Percentiles rank a stretch among this genome's conserved stretches.
phyloP scores from a whole-genome alignment of 805 yeast species.

The Yamadazyma ubonensis region DNA sequence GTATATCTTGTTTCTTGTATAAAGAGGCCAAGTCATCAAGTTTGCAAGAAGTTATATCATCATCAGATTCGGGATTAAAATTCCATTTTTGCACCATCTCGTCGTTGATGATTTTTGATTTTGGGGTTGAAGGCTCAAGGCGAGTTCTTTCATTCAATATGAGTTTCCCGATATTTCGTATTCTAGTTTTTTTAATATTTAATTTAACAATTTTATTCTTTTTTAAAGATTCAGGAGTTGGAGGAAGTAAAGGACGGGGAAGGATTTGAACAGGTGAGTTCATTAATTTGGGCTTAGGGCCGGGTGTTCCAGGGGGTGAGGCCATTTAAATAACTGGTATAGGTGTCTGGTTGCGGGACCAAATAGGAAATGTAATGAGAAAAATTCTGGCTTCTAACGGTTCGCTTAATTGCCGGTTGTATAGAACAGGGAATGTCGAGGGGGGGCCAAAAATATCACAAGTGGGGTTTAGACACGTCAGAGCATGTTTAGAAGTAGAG shows the following conservation, averaged over 20 bases:
- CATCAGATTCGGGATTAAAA: conserved; percentile 11
- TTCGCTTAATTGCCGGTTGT: not conserved
- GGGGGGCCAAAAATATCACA: no score
- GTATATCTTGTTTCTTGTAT: conserved; percentile 13
- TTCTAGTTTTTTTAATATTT: conserved; percentile 2
- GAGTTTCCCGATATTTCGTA: conserved; percentile 10
- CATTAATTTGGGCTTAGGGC: not conserved
- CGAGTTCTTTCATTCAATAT: conserved; percentile 14
- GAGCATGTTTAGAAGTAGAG: no score
- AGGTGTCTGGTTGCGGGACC: not conserved
- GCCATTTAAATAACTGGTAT: not conserved
- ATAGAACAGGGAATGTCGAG: no score
- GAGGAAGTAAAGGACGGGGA: no score
- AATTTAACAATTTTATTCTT: conserved; percentile 5
- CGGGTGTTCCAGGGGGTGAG: conserved; percentile 1
- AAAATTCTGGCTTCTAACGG: not conserved
- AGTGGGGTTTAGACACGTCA: no score
- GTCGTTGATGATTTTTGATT: conserved; percentile 31
- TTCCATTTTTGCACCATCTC: conserved; percentile 28
- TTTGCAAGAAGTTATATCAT: no score
- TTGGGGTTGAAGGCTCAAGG: conserved; percentile 34
- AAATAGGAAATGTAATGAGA: not conserved
- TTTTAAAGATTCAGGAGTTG: conserved; percentile 4
- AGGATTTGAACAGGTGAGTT: not conserved
- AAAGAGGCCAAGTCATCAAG: conserved; percentile 1